Evolutionary conservation across 2,329 filamentous ascomycete species (phyloP).

Genomic region (Aschersonia sp.): DNA sequence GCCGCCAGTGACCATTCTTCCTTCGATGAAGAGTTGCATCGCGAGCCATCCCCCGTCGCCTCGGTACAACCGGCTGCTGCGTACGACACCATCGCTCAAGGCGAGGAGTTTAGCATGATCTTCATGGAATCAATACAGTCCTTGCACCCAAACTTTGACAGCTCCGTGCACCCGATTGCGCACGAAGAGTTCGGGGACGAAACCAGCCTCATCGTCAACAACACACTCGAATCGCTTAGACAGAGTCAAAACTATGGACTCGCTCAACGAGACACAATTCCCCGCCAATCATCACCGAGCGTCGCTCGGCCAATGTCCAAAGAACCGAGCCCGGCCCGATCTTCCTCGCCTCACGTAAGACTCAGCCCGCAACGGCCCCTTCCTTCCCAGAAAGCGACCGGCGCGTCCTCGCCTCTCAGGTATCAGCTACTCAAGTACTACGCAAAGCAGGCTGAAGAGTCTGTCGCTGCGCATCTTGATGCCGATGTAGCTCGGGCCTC

Average conservation of each 20-base stretch:
- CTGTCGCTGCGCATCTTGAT: neutral
- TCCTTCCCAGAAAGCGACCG: slow-evolving; percentile 19
- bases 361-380: slow-evolving; percentile 15
- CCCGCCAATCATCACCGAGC: too few species aligned
- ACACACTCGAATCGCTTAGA: slow-evolving; percentile 35
- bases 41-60: neutral
- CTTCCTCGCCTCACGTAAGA: slow-evolving; percentile 10
- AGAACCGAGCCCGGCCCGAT: slow-evolving; percentile 2
- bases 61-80: neutral
- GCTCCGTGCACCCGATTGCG: slow-evolving; percentile 16
- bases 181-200: slow-evolving; percentile 37
- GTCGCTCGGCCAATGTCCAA: neutral
- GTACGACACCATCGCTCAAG: slow-evolving; percentile 30
- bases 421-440: slow-evolving; percentile 18
- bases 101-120: slow-evolving; percentile 46
- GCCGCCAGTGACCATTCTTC: slow-evolving; percentile 20
- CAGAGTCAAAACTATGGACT: slow-evolving; percentile 10
- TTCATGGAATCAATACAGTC: slow-evolving; percentile 39
- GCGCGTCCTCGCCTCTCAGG: slow-evolving; percentile 15
- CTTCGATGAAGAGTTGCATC: slow-evolving; percentile 12
- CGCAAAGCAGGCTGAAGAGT: slow-evolving; percentile 10
- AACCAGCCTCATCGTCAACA: slow-evolving; percentile 41
- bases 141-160: slow-evolving; percentile 25
- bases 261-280: neutral
- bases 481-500: slow-evolving; percentile 1